Percentiles rank a stretch among this genome's conserved stretches.
These are phyloP conservation scores for Phylloporus sp. DNA, from an alignment of 768 basidiomycete species.

Conservation along the genomic window DNA sequence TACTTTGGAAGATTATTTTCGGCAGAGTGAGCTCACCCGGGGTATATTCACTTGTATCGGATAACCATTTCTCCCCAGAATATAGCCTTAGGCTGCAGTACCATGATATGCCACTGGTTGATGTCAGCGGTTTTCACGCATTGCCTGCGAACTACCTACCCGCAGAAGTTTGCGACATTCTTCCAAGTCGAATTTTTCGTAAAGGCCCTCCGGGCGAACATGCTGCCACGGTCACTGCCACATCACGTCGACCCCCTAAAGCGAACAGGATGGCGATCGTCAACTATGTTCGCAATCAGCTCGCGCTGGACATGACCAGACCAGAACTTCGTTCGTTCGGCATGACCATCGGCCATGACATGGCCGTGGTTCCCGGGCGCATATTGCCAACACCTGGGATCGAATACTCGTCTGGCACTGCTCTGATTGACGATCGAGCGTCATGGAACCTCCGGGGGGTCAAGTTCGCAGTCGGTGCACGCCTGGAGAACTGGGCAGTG, in stretches of 20 bases:
- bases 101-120: slow-evolving; percentile 37
- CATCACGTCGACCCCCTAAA: slow-evolving; percentile 39
- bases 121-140: slow-evolving; percentile 32
- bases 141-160: slow-evolving; percentile 29
- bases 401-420: slow-evolving; percentile 32
- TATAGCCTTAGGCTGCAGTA: slow-evolving; percentile 33
- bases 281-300: slow-evolving; percentile 31
- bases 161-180: slow-evolving; percentile 41
- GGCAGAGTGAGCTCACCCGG: neutral
- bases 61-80: slow-evolving; percentile 22
- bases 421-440: slow-evolving; percentile 35
- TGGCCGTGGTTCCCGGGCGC: slow-evolving; percentile 45
- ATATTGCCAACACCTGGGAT: slow-evolving; percentile 39
- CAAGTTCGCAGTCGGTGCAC: slow-evolving; percentile 54
- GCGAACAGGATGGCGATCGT: slow-evolving; percentile 28
- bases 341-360: slow-evolving; percentile 36
- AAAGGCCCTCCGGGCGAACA: slow-evolving; percentile 44
- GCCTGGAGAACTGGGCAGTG: slow-evolving; percentile 58
- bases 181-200: slow-evolving; percentile 32
- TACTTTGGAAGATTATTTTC: neutral
- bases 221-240: slow-evolving; percentile 38
- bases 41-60: neutral
- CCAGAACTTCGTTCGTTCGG: slow-evolving; percentile 36
- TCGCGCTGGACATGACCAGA: slow-evolving; percentile 30
- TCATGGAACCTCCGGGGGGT: slow-evolving; percentile 44